Evolutionary conservation across 83 land plant genomes (phyloP).

Genomic region (Larix sibirica): DNA sequence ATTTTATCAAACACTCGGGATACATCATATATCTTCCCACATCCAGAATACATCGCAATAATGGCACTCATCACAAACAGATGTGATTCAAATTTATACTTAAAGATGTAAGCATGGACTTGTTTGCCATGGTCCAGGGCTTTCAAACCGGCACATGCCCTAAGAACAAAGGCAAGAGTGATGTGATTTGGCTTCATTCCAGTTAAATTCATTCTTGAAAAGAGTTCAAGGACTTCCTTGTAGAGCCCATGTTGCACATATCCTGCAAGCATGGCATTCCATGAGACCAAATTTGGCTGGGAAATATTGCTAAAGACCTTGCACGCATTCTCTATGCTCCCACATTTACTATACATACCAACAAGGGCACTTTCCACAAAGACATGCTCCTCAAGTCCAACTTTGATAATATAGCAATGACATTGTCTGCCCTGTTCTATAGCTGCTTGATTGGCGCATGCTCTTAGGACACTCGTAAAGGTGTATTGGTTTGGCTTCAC

Average conservation of each 20-base stretch:
- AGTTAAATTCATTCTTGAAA: constrained; percentile 24
- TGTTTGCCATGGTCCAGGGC: background rate
- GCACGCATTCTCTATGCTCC: constrained; percentile 31
- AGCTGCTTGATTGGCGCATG: constrained; percentile 38
- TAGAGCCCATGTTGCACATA: constrained; percentile 44
- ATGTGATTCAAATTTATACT: background rate
- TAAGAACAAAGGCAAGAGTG: constrained; percentile 39
- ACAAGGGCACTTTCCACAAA: constrained; percentile 49
- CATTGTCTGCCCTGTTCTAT: constrained; percentile 51
- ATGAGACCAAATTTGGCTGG: constrained; percentile 29
- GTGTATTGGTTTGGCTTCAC: constrained; percentile 38
- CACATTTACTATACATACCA: constrained; percentile 61
- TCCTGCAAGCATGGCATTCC: constrained; percentile 55
- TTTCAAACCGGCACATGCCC: constrained; percentile 29
- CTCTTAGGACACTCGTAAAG: constrained; percentile 31
- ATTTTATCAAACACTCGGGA: too few species aligned
- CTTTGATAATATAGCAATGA: constrained; percentile 44
- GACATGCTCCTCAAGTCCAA: constrained; percentile 22
- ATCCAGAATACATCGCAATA: background rate
- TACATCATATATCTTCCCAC: background rate
- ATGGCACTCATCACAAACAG: background rate
- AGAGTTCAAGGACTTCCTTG: constrained; percentile 27
- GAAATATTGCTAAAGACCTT: constrained; percentile 22
- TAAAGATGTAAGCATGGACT: background rate
- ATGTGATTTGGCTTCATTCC: constrained; percentile 31